Percentiles rank a stretch among this genome's conserved stretches.
phyloP scores from a whole-genome alignment of 129 eudicot genomes.

The Flaveria sonorensis region DNA sequence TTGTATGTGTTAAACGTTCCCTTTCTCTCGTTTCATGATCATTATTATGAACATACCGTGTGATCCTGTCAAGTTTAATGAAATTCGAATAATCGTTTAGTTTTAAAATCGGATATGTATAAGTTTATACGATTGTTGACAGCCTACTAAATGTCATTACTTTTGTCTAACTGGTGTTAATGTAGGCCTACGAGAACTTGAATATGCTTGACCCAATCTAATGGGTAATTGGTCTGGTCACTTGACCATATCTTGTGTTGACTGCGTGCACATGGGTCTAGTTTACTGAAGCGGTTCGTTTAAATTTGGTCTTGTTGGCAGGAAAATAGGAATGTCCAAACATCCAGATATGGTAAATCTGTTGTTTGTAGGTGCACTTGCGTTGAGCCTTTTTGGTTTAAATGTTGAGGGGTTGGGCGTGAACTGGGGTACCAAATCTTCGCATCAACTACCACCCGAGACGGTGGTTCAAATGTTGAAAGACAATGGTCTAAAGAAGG shows the following conservation, averaged over 20 bases:
- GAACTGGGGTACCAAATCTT: conserved; percentile 49
- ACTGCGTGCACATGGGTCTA: not conserved
- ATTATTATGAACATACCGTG: not conserved
- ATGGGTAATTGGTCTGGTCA: not conserved
- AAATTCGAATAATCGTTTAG: not conserved
- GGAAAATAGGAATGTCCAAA: not conserved
- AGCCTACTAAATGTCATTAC: not conserved
- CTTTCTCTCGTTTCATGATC: not conserved
- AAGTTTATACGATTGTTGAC: conserved; percentile 3
- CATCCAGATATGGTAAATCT: not conserved
- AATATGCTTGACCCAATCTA: too few species aligned
- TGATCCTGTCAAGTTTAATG: not conserved
- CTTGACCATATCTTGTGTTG: not conserved
- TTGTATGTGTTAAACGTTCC: conserved; percentile 1
- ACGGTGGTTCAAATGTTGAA: conserved; percentile 46
- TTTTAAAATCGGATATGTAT: not conserved
- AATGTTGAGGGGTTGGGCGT: conserved; percentile 46
- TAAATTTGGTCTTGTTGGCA: not conserved
- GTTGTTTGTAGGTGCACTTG: conserved; percentile 22
- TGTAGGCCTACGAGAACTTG: too few species aligned
- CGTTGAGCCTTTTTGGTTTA: conserved; percentile 23
- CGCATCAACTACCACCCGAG: conserved; percentile 40
- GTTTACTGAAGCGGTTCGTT: not conserved
- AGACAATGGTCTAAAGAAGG: conserved; percentile 50
- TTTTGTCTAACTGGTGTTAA: not conserved